Base-by-base conservation (phyloP, 495 filamentous ascomycete species). In the Trichodelitschia bisporula region DNA sequence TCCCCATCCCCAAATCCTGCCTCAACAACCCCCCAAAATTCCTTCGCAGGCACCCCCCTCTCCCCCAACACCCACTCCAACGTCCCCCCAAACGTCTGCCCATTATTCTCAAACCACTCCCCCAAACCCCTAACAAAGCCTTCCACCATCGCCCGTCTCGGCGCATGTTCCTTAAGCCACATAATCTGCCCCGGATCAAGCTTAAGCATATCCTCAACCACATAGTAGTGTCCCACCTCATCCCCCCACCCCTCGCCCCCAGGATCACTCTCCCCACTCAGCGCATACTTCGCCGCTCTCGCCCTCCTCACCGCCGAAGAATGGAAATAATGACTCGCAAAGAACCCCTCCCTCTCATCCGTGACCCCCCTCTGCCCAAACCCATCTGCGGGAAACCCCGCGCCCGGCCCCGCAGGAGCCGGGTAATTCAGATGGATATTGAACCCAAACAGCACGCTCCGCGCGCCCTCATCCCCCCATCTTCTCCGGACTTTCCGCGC, bases 191-290 rank as follows among this genome's bases (percentile, higher is more conserved):
- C 56, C 8, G 66, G 66, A 35, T 68, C 55, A 14, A 72, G 51
- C 46, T 72, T 70, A 46, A 70, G 50, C 66, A 72, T 69, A 36
- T 70, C 66, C 43, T 70, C 62, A 15, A 72, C 55, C 13, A 69
- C 53, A 35, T 70, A 70, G 43, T 70, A 69, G 31, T 70, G 64
- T 21, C 50, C 48, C 24, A 69, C 62, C 33, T 67, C 65, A 36
- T 70, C 65, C 18, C 66, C 66, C 66, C 66, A 72, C 26, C 65
- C 66, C 38, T 62, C 56, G 24, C 43, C 43, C 10, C 49, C 50
- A n/a, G 50, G 41, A 12, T 57, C 50, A 29, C 55, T 45, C 26
- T 42, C 31, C 34, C 37, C 24, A 15, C 49, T 41, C 4, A 46
- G 13, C 3, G 20, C 23, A 29, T 32, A 43, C 15, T 45, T 53